A percentile compares a stretch with the other conserved stretches of the same genome.
Conservation (phyloP, 371 early-diverging fungal species). For the Mucor mucedo region DNA sequence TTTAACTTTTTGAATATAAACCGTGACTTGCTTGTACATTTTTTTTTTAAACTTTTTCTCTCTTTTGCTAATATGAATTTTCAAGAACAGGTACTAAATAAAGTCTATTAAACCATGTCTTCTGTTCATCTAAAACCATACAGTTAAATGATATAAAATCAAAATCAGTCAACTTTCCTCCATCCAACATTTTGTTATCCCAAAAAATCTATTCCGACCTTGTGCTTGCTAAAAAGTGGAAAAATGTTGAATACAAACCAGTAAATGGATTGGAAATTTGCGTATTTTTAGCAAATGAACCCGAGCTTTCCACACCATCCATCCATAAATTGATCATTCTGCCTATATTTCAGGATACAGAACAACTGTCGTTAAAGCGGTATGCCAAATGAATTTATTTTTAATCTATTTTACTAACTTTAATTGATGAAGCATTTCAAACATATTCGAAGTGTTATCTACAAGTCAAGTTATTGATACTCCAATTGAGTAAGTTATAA, state of each 20-base stretch:
- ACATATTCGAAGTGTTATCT: slow-evolving; percentile 23
- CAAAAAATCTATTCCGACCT: slow-evolving; percentile 22
- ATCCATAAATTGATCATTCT: slow-evolving; percentile 20
- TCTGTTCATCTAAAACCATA: not conserved
- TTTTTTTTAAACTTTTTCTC: not conserved
- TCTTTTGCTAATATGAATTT: not conserved
- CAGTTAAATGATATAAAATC: slow-evolving; percentile 20
- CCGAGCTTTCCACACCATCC: slow-evolving; percentile 1
- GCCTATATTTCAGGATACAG: slow-evolving; percentile 20
- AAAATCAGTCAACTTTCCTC: slow-evolving; percentile 7
- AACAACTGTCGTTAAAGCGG: slow-evolving; percentile 18
- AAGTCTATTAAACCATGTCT: not conserved
- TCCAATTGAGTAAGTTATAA: slow-evolving; percentile 8
- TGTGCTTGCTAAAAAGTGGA: slow-evolving; percentile 37
- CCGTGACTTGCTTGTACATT: slow-evolving; percentile 1
- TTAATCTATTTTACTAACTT: not conserved
- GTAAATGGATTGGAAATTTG: slow-evolving; percentile 20
- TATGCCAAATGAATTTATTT: not conserved
- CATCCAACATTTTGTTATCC: slow-evolving; percentile 9
- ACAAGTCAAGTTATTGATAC: not conserved
- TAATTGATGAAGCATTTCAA: slow-evolving; percentile 8
- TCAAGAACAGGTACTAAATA: not conserved
- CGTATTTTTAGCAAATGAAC: slow-evolving; percentile 31
- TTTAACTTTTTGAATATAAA: not conserved
- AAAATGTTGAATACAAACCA: slow-evolving; percentile 23